Conservation (phyloP, 1,284 basidiomycete genomes). For the Ustilago tritici region DNA sequence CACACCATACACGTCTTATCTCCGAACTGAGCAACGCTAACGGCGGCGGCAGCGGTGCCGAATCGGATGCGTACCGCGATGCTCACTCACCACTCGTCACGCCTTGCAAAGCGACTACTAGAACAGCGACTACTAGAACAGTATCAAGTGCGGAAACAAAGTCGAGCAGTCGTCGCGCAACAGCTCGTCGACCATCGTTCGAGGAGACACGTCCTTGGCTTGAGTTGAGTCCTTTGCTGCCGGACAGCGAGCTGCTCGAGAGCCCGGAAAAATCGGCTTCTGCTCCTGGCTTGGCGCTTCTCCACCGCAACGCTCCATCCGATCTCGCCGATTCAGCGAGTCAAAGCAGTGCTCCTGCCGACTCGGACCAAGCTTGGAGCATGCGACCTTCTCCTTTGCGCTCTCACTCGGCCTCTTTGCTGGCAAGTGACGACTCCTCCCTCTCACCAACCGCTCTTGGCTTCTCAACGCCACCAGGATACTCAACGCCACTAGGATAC, state of each 20-base stretch:
- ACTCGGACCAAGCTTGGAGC: slow-evolving; percentile 12
- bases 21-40: background rate
- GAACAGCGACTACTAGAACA: background rate
- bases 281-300: slow-evolving; percentile 12
- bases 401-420: slow-evolving; percentile 26
- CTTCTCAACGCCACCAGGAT: slow-evolving; percentile 23
- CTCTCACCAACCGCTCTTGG: slow-evolving; percentile 37
- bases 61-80: slow-evolving; percentile 17
- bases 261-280: slow-evolving; percentile 10
- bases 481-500: slow-evolving; percentile 19
- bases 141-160: background rate
- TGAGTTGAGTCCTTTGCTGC: slow-evolving; percentile 44
- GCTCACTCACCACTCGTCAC: slow-evolving; percentile 19
- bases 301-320: slow-evolving; percentile 16
- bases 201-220: slow-evolving; percentile 49
- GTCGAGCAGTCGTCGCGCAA: background rate
- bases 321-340: slow-evolving; percentile 31
- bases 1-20: slow-evolving; percentile 7
- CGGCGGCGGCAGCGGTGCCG: background rate
- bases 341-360: slow-evolving; percentile 29
- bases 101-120: slow-evolving; percentile 10
- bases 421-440: slow-evolving; percentile 25
- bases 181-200: slow-evolving; percentile 18
- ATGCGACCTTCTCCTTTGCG: slow-evolving; percentile 30
- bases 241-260: slow-evolving; percentile 35